Conservation (phyloP, 1,284 basidiomycete species). For the Trichosporon ovoides region DNA sequence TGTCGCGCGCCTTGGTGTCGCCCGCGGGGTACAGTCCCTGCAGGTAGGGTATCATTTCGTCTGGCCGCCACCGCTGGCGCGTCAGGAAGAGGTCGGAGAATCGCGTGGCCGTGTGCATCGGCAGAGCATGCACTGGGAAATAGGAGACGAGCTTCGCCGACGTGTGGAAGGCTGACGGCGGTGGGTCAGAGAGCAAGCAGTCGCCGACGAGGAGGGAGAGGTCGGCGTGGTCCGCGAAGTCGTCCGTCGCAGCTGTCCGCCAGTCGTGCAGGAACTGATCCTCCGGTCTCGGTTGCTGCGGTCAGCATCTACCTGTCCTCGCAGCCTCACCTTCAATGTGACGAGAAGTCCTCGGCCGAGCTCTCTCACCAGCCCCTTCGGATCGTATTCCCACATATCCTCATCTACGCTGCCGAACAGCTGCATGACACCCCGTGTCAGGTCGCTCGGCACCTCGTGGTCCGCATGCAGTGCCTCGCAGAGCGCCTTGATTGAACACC, state of each 20-base stretch:
- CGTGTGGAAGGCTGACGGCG: conserved; percentile 21
- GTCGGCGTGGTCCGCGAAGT: conserved; percentile 59
- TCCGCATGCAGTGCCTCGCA: conserved; percentile 59
- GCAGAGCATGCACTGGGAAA: conserved; percentile 67
- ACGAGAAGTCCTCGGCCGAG: conserved; percentile 60
- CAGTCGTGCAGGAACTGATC: conserved; percentile 61
- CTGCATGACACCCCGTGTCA: conserved; percentile 63
- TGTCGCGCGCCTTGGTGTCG: conserved; percentile 73
- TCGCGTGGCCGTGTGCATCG: conserved; percentile 65
- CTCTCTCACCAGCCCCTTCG: conserved; percentile 33
- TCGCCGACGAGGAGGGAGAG: conserved; percentile 61
- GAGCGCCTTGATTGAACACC: conserved; percentile 35
- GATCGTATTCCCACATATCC: conserved; percentile 31
- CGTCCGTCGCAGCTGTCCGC: conserved; percentile 66
- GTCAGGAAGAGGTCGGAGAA: conserved; percentile 80
- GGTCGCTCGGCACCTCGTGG: conserved; percentile 62
- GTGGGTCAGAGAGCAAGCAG: conserved; percentile 53
- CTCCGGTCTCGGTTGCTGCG: conserved; percentile 36
- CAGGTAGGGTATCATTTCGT: conserved; percentile 75
- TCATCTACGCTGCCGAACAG: conserved; percentile 65
- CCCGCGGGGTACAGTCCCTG: conserved; percentile 67
- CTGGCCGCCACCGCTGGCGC: conserved; percentile 65
- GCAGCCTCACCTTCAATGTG: conserved; percentile 56
- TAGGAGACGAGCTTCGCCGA: conserved; percentile 53
- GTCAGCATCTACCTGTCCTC: conserved; percentile 54